Evolutionary conservation across 345 rosid genomes (phyloP).

Genomic region (Camelina sativa): DNA sequence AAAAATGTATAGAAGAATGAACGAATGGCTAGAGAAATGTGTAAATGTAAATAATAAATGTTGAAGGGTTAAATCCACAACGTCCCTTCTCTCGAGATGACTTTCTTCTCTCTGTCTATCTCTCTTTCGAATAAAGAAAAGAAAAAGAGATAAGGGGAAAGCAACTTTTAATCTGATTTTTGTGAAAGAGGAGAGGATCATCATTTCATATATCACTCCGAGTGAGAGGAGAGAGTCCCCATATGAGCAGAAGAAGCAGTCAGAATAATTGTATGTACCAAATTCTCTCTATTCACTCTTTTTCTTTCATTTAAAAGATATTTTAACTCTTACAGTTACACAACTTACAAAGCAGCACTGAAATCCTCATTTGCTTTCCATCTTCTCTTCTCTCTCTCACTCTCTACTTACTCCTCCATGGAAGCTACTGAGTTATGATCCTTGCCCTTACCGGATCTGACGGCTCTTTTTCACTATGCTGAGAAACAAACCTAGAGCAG

Average conservation of each 20-base stretch:
- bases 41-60: not conserved
- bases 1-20: not conserved
- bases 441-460: constrained; percentile 26
- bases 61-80: constrained; percentile 29
- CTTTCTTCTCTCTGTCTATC: not conserved
- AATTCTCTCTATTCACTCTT: constrained; percentile 16
- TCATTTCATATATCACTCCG: not conserved
- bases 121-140: constrained; percentile 8
- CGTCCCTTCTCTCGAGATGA: constrained; percentile 32
- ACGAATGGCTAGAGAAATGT: no score
- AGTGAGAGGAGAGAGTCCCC: constrained; percentile 10
- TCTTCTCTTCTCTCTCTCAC: not conserved
- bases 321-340: not conserved
- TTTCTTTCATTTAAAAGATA: constrained; percentile 4
- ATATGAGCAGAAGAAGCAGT: constrained; percentile 23
- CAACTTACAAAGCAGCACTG: not conserved
- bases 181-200: constrained; percentile 22
- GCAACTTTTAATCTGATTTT: constrained; percentile 32
- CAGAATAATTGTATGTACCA: constrained; percentile 28
- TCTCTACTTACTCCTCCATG: constrained; percentile 30
- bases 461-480: constrained; percentile 48
- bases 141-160: constrained; percentile 24
- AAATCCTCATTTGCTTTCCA: not conserved
- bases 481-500: constrained; percentile 52
- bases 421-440: constrained; percentile 50